Evolutionary conservation across 495 filamentous ascomycete genomes (phyloP), one percentile per base, ranked within the genome.

Genomic region (Aspergillus affinis): DNA sequence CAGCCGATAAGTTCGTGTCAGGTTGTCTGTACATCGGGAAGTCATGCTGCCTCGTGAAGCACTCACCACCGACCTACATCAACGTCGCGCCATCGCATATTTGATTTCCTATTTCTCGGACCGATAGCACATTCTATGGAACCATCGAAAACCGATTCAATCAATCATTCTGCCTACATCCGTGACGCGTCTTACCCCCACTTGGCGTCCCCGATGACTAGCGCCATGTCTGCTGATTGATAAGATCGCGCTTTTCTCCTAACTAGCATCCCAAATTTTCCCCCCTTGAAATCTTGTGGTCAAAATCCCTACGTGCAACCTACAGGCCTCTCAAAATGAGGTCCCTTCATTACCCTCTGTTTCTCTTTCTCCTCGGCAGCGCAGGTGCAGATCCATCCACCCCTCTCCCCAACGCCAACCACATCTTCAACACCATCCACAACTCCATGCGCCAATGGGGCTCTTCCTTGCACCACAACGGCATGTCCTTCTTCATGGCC

Each of bases 371-470:
- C 57, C 15, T 51, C 56, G 47, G 27, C 56, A 53, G 45, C 19
- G 26, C 23, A 54, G 15, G 46, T 17, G 17, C 49, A 48, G 27
- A 49, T 47, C 3, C 30, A 32, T 7, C 1, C 30, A 32, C 30
- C 0, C 54, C 50, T 23, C 52, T 61, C 20, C 57, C 59, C 49
- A 84, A 86, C 65, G 82, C 78, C 26, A 82, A 82, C 61, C 78
- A 82, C 51, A 86, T 89, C 57, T 89, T 89, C 78, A 90, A 89
- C 64, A 75, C 83, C 19, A 71, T 89, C 41, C 85, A 88, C 62
- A 82, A 82, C 27, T 84, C 87, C 19, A 84, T 86, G 80, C 82
- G 87, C 21, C 84, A 89, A 77, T 90, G 84, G 81, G 86, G 85
- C 8, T 88, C 86, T 1, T 86, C 85, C 0, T 66, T 88, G 5